Percentiles rank a stretch among this genome's conserved stretches.
Evolutionary conservation across 1,284 basidiomycete species (phyloP).

Genomic region (Cryptococcus sp.): DNA sequence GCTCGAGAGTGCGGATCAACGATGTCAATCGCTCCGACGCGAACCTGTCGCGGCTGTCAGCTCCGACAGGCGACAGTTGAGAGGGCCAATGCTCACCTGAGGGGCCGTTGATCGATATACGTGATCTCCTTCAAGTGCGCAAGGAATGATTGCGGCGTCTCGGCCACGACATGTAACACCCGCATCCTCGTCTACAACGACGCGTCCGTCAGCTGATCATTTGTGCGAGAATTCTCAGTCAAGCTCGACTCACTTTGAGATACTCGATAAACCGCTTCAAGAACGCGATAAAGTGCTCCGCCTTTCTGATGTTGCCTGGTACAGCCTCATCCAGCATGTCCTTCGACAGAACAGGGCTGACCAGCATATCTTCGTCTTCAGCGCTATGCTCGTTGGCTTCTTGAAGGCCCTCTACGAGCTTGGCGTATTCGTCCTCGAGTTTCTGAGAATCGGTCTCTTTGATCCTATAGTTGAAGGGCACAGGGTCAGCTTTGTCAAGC

Average conservation of each 20-base stretch:
- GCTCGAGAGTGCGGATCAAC: conserved; percentile 85
- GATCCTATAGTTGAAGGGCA: conserved; percentile 62
- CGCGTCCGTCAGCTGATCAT: conserved; percentile 1
- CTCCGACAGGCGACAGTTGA: neutral
- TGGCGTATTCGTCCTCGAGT: conserved; percentile 96
- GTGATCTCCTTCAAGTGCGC: conserved; percentile 99
- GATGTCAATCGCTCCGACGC: conserved; percentile 95
- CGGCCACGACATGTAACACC: conserved; percentile 98
- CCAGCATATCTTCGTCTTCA: conserved; percentile 76
- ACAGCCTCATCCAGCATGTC: conserved; percentile 94
- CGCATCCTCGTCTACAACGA: conserved; percentile 86
- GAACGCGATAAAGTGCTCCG: conserved; percentile 98
- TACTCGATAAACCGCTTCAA: conserved; percentile 98
- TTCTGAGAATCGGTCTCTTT: conserved; percentile 91
- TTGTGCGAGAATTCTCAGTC: neutral
- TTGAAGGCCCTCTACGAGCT: conserved; percentile 91
- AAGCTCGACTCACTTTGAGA: conserved; percentile 67
- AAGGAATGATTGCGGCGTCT: conserved; percentile 95
- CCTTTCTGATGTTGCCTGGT: conserved; percentile 96
- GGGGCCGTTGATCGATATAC: conserved; percentile 93
- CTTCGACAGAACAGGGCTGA: conserved; percentile 94
- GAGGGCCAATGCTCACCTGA: conserved; percentile 61
- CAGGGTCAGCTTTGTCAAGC: neutral
- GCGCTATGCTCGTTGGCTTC: conserved; percentile 56
- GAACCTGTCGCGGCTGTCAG: conserved; percentile 59